phyloP scores from a whole-genome alignment of 768 basidiomycete genomes.

The Boletus rubroflammeus region DNA sequence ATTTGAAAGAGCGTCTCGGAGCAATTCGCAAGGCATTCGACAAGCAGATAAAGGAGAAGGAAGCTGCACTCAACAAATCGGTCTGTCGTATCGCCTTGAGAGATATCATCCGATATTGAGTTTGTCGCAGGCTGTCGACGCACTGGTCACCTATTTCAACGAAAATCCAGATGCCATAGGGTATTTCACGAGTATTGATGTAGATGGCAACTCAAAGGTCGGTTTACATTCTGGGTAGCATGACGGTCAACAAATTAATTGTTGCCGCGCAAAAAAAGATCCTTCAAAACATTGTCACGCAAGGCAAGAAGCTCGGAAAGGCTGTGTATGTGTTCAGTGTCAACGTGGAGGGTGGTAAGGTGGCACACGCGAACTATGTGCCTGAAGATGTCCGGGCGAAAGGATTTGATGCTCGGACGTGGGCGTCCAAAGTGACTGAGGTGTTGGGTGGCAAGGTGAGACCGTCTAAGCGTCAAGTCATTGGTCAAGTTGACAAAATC shows the following conservation, averaged over 20 bases:
- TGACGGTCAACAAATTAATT: not conserved
- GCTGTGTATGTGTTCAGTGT: constrained; percentile 85
- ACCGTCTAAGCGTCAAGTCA: constrained; percentile 4
- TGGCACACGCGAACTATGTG: constrained; percentile 86
- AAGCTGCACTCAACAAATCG: constrained; percentile 70
- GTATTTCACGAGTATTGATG: constrained; percentile 69
- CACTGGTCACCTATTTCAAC: constrained; percentile 68
- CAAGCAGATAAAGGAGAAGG: constrained; percentile 80
- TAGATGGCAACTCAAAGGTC: constrained; percentile 86
- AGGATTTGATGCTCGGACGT: constrained; percentile 80
- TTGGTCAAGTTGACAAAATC: constrained; percentile 6
- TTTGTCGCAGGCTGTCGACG: constrained; percentile 59
- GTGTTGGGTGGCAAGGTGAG: constrained; percentile 87
- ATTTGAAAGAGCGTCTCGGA: constrained; percentile 70
- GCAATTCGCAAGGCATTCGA: constrained; percentile 78
- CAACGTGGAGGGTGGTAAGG: constrained; percentile 64
- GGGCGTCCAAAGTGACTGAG: constrained; percentile 77
- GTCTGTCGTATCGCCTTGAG: constrained; percentile 38
- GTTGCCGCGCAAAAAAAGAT: constrained; percentile 35
- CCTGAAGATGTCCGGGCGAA: constrained; percentile 57
- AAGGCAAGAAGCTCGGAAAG: constrained; percentile 80
- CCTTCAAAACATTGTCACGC: constrained; percentile 67
- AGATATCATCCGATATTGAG: not conserved
- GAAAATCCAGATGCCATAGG: constrained; percentile 67
- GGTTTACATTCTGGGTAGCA: not conserved